Conservation (phyloP, 2,329 filamentous ascomycete genomes). For the Raffaelea ambrosiae region DNA sequence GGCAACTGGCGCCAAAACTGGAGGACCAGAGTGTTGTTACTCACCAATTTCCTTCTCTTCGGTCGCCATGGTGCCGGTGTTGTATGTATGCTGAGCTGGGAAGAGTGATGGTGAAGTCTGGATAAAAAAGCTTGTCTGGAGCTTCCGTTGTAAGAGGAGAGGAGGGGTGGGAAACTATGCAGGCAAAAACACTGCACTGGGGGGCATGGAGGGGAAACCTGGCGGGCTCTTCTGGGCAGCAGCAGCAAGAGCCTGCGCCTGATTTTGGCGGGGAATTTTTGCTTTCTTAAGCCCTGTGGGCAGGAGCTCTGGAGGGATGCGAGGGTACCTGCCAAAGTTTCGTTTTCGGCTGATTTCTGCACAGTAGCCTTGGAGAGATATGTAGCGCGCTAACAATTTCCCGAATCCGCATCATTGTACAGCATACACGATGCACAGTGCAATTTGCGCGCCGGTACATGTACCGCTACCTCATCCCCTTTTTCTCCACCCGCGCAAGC, state of each 20-base stretch:
- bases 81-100: background rate
- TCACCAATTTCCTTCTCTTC: conserved; percentile 36
- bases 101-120: background rate
- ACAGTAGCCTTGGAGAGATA: no score
- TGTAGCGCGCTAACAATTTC: no score
- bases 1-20: no score
- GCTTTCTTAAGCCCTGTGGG: background rate
- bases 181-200: background rate
- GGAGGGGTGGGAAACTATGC: background rate
- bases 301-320: background rate
- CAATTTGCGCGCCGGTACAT: background rate
- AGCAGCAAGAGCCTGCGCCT: no score
- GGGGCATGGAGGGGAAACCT: background rate
- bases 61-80: conserved; percentile 26
- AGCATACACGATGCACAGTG: no score
- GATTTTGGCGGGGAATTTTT: conserved; percentile 1
- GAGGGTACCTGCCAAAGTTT: background rate
- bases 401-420: background rate
- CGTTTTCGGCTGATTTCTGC: no score
- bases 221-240: no score
- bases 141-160: background rate
- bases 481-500: conserved; percentile 14
- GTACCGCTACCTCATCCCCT: conserved; percentile 2
- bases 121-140: background rate
- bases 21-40: background rate